Evolutionary conservation across 768 basidiomycete species (phyloP).

Genomic region (Podaxis sp.): DNA sequence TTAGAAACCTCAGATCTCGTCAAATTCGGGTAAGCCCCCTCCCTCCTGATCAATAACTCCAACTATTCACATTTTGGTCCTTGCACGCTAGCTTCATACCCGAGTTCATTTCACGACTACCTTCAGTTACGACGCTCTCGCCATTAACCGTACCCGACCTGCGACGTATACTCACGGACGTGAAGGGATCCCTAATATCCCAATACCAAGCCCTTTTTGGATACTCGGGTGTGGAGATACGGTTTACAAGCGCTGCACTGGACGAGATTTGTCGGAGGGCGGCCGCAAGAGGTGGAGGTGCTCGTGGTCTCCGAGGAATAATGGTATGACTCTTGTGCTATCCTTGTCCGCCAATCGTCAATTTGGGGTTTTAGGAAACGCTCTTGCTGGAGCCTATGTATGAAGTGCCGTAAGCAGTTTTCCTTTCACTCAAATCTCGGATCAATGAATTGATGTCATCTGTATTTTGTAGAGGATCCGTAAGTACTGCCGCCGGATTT

Average conservation of each 20-base stretch:
- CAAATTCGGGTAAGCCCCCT: constrained; percentile 65
- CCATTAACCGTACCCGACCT: constrained; percentile 81
- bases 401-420: constrained; percentile 74
- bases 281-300: constrained; percentile 81
- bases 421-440: background rate
- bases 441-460: constrained; percentile 1
- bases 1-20: constrained; percentile 83
- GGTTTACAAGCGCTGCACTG: constrained; percentile 80
- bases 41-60: background rate
- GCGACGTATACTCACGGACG: constrained; percentile 88
- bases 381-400: constrained; percentile 91
- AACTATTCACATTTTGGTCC: constrained; percentile 7
- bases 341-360: background rate
- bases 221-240: constrained; percentile 81
- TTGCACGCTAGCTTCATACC: constrained; percentile 71
- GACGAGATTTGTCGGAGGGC: constrained; percentile 82
- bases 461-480: constrained; percentile 55
- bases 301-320: constrained; percentile 85
- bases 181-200: constrained; percentile 86
- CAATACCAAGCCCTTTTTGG: constrained; percentile 87
- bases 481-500: constrained; percentile 30
- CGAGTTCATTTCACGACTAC: constrained; percentile 93
- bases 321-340: constrained; percentile 51
- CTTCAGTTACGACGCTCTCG: constrained; percentile 82
- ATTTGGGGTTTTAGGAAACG: constrained; percentile 54